A percentile compares a stretch with the other conserved stretches of the same genome.
Conservation (phyloP, 345 rosid species). For the Noccaea caerulescens region DNA sequence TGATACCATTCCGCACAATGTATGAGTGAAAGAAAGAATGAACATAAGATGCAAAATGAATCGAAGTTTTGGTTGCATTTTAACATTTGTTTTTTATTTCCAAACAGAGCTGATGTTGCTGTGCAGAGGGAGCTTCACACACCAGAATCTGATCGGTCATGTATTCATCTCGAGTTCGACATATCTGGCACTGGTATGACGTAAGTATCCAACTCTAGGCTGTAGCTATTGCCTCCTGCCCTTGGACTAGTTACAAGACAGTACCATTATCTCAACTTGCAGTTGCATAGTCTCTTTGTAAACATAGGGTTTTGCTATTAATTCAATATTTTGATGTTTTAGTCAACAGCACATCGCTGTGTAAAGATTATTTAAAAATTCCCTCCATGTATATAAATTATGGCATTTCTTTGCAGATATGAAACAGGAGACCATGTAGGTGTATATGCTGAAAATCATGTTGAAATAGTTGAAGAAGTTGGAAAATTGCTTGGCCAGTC, state of each 20-base stretch:
- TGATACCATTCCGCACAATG: no score
- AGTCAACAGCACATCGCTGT: not conserved
- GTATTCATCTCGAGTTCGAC: slow-evolving; percentile 95
- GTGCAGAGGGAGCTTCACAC: slow-evolving; percentile 84
- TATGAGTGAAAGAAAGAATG: no score
- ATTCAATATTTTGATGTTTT: not conserved
- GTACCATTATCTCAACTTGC: slow-evolving; percentile 10
- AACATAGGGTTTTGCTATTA: not conserved
- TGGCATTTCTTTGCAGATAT: slow-evolving; percentile 55
- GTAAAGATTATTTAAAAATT: not conserved
- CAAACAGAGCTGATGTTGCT: slow-evolving; percentile 76
- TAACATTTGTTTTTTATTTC: slow-evolving; percentile 31
- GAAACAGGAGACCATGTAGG: slow-evolving; percentile 98
- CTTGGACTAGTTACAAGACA: slow-evolving; percentile 4
- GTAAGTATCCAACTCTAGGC: slow-evolving; percentile 52
- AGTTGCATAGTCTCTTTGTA: not conserved
- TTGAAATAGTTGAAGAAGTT: slow-evolving; percentile 78
- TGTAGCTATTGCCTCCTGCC: not conserved
- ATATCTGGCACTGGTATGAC: slow-evolving; percentile 66
- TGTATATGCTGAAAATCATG: slow-evolving; percentile 71
- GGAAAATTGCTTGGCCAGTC: slow-evolving; percentile 69
- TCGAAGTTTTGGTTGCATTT: slow-evolving; percentile 22
- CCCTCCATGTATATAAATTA: not conserved
- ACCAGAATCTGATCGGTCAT: slow-evolving; percentile 87
- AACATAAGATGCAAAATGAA: no score